These are phyloP conservation scores for Kluyveromyces sp. DNA, from an alignment of 1,139 yeast genomes.

Conservation along the genomic window DNA sequence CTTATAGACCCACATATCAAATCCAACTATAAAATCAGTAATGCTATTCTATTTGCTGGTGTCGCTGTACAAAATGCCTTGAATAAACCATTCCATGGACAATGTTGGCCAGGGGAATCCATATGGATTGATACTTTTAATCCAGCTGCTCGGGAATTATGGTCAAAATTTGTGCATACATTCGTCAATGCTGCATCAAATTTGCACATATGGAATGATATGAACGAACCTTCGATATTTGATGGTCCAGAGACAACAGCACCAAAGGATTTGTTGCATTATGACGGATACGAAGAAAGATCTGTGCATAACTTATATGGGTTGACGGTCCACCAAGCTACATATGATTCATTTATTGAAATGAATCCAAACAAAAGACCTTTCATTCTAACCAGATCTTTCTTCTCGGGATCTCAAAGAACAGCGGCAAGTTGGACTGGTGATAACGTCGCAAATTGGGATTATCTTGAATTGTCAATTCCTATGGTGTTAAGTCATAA, in stretches of 20 bases:
- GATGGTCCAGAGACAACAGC: slow-evolving; percentile 91
- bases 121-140: slow-evolving; percentile 85
- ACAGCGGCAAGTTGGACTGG: slow-evolving; percentile 98
- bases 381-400: slow-evolving; percentile 81
- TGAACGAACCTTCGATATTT: slow-evolving; percentile 96
- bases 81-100: slow-evolving; percentile 60
- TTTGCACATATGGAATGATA: slow-evolving; percentile 89
- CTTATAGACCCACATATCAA: slow-evolving; percentile 92
- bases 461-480: slow-evolving; percentile 64
- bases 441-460: slow-evolving; percentile 92
- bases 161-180: slow-evolving; percentile 45
- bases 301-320: slow-evolving; percentile 86
- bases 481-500: slow-evolving; percentile 85
- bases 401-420: slow-evolving; percentile 85
- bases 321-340: slow-evolving; percentile 67
- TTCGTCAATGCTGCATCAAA: slow-evolving; percentile 53
- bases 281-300: slow-evolving; percentile 81
- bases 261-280: slow-evolving; percentile 72
- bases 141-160: slow-evolving; percentile 51
- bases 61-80: slow-evolving; percentile 39
- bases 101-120: slow-evolving; percentile 98
- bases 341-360: slow-evolving; percentile 54
- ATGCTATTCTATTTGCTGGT: slow-evolving; percentile 36
- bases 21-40: slow-evolving; percentile 57
- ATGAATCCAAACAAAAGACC: slow-evolving; percentile 53